Evolutionary conservation across 176 grass and related monocot species (phyloP).

Genomic region (Zea mays): DNA sequence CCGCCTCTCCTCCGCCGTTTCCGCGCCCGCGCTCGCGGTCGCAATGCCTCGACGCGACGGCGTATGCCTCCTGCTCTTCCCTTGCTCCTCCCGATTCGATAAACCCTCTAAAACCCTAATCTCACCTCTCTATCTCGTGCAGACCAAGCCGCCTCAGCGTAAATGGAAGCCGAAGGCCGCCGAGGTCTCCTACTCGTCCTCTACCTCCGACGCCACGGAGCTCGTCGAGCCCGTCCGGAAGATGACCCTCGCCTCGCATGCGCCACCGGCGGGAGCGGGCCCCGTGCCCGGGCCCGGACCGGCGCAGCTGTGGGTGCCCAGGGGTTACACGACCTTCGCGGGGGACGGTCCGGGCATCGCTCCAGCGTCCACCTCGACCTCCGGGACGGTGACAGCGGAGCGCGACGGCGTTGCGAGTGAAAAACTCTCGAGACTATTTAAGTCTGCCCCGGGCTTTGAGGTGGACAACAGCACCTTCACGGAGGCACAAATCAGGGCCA

Average conservation of each 20-base stretch:
- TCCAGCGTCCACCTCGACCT: slow-evolving; percentile 6
- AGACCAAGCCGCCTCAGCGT: slow-evolving; percentile 41
- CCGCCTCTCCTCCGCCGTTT: slow-evolving; percentile 21
- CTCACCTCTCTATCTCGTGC: background rate
- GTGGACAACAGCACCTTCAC: slow-evolving; percentile 70
- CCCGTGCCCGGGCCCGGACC: background rate
- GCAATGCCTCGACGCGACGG: slow-evolving; percentile 38
- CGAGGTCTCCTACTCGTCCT: background rate
- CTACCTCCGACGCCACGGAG: background rate
- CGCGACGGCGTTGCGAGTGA: background rate
- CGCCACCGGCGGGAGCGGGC: background rate
- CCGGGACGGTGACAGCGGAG: slow-evolving; percentile 13
- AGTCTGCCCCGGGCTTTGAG: slow-evolving; percentile 53
- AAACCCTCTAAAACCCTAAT: slow-evolving; percentile 9
- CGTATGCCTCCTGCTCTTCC: slow-evolving; percentile 1
- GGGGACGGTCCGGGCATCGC: background rate
- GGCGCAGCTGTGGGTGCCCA: slow-evolving; percentile 54
- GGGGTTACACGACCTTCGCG: slow-evolving; percentile 40
- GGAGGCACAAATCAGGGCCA: slow-evolving; percentile 76
- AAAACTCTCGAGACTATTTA: slow-evolving; percentile 56
- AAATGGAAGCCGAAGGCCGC: slow-evolving; percentile 52
- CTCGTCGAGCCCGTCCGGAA: slow-evolving; percentile 14
- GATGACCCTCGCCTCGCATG: slow-evolving; percentile 36
- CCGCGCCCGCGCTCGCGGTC: background rate
- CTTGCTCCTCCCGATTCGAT: background rate